Evolutionary conservation across 345 rosid genomes (phyloP), one percentile per base, ranked within the genome.

Genomic region (Turnera subulata): DNA sequence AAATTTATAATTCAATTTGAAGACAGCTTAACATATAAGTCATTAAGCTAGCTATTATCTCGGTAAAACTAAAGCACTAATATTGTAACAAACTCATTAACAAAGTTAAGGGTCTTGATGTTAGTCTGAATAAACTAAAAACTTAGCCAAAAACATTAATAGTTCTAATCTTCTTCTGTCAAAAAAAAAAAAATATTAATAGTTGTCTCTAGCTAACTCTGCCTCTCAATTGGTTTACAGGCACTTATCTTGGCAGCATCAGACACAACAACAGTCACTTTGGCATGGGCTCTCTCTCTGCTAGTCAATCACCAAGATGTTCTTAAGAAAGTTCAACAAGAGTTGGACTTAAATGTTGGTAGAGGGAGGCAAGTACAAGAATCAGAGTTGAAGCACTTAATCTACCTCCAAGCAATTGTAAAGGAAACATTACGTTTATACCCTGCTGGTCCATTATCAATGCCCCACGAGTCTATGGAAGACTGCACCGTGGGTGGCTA

Each of bases 401-500:
- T 46, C 1, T 67, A 48, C 32, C 56, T 67, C 11, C 48, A 60
- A 16, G 56, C 61, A 0, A 21, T 67, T 0, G 0, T 67, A 1
- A 59, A 38, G 29, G 71, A 67, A 49, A 47, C 64, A 5, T 17
- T 46, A 29, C 59, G 53, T 32, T 25, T 65, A 43, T 22, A 57
- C 18, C 63, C 58, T 11, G 5, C 53, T 5, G 46, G 1, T 17
- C 44, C 59, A 0, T 19, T 58, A 5, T 58, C 22, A 4, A 6
- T 33, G 21, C 53, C 59, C 0, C 64, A 52, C 0, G 64, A 58
- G 17, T 22, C 59, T 12, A 44, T n/a, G 8, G 64, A 66, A 11
- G 59, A 66, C 10, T 66, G 59, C 29, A 44, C 19, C 0, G n/a
- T 52, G 0, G 64, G 16, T n/a, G 59, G 57, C 5, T 66, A 52